Conservation (phyloP, 176 grass and related monocot genomes). For the Bothriochloa decipiens region DNA sequence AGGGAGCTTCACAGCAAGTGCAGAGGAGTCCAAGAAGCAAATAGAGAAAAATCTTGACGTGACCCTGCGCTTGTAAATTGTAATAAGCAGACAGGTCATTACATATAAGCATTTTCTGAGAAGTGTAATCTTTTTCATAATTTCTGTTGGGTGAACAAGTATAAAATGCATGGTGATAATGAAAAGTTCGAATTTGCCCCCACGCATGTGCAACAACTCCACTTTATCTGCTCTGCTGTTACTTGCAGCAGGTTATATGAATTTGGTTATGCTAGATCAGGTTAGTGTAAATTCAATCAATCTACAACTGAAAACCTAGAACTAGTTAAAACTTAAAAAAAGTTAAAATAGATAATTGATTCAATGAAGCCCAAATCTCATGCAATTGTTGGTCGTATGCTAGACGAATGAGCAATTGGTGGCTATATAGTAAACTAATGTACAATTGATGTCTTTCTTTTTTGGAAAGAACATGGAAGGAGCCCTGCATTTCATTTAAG, state of each 20-base stretch:
- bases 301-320: background rate
- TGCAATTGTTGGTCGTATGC: background rate
- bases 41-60: slow-evolving; percentile 63
- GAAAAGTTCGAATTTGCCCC: background rate
- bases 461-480: background rate
- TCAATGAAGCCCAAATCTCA: background rate
- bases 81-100: slow-evolving; percentile 34
- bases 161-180: background rate
- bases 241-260: background rate
- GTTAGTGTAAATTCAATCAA: background rate
- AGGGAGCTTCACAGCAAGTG: slow-evolving; percentile 68
- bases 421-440: background rate
- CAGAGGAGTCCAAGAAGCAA: slow-evolving; percentile 39
- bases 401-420: background rate
- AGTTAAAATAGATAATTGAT: background rate
- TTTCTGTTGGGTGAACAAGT: slow-evolving; percentile 22
- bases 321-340: background rate
- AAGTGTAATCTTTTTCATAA: slow-evolving; percentile 3
- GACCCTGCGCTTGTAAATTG: slow-evolving; percentile 64
- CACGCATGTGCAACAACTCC: background rate
- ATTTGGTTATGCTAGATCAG: background rate
- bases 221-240: background rate
- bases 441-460: background rate
- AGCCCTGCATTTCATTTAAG: background rate
- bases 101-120: too few species aligned